Evolutionary conservation across 2,329 filamentous ascomycete genomes (phyloP).

Genomic region (Immersiporthe knoxdaviesiana): DNA sequence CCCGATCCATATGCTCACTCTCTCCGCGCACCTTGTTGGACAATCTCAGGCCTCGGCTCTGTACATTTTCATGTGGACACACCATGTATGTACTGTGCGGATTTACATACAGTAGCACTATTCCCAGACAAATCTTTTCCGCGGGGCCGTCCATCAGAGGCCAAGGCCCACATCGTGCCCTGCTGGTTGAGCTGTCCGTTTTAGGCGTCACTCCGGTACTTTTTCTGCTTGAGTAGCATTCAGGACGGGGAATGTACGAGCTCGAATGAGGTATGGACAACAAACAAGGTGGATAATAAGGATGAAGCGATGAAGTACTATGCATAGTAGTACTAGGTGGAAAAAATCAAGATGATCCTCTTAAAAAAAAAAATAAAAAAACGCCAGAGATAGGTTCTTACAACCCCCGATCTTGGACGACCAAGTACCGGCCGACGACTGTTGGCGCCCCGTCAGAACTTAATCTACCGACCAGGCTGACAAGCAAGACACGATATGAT

Average conservation of each 20-base stretch:
- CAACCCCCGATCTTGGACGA: not conserved
- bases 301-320: not conserved
- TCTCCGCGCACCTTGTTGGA: not conserved
- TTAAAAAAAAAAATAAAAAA: too few species aligned
- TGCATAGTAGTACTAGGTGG: not conserved
- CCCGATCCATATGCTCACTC: not conserved
- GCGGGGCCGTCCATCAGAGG: not conserved
- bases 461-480: not conserved
- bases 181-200: not conserved
- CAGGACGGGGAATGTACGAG: not conserved
- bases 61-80: not conserved
- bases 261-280: not conserved
- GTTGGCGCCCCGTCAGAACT: not conserved
- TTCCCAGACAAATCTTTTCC: not conserved
- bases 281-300: not conserved
- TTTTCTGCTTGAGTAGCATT: not conserved
- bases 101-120: too few species aligned
- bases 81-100: not conserved
- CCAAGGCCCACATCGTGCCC: not conserved
- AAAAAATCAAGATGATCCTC: not conserved
- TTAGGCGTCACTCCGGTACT: not conserved
- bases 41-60: not conserved
- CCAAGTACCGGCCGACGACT: not conserved
- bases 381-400: not conserved
- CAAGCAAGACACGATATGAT: not conserved